Conservation (phyloP, 768 basidiomycete genomes). For the Mycena venus region DNA sequence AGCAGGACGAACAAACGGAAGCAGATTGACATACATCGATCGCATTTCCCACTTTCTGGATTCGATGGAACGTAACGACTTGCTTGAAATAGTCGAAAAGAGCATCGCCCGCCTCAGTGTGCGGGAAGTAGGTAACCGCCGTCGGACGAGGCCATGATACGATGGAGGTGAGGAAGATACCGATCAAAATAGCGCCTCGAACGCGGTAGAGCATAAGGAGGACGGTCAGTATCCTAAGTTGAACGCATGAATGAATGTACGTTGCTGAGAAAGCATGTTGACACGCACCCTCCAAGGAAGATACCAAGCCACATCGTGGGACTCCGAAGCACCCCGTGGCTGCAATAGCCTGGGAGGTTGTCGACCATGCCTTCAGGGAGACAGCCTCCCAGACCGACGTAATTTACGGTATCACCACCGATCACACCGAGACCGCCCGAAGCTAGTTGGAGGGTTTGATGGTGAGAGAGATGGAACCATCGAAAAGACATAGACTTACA, state of each 20-base stretch:
- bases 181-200: constrained; percentile 85
- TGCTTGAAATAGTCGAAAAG: constrained; percentile 90
- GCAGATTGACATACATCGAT: constrained; percentile 65
- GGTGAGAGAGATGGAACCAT: constrained; percentile 6
- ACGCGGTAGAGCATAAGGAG: constrained; percentile 88
- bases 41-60: constrained; percentile 73
- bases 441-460: constrained; percentile 53
- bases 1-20: not conserved
- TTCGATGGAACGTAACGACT: constrained; percentile 80
- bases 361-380: constrained; percentile 60
- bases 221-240: constrained; percentile 75
- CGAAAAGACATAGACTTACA: constrained; percentile 53
- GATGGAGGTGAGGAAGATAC: constrained; percentile 87
- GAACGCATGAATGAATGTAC: not conserved
- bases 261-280: not conserved
- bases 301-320: constrained; percentile 93
- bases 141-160: constrained; percentile 92
- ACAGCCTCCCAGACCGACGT: constrained; percentile 86
- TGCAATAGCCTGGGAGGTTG: constrained; percentile 72
- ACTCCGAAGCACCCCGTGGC: constrained; percentile 71
- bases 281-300: constrained; percentile 80
- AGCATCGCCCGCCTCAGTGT: constrained; percentile 74
- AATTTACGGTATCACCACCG: constrained; percentile 77
- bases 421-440: constrained; percentile 79
- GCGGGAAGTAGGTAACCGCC: constrained; percentile 84